phyloP scores from a whole-genome alignment of 805 yeast species.

The Ogataea zsoltii region DNA sequence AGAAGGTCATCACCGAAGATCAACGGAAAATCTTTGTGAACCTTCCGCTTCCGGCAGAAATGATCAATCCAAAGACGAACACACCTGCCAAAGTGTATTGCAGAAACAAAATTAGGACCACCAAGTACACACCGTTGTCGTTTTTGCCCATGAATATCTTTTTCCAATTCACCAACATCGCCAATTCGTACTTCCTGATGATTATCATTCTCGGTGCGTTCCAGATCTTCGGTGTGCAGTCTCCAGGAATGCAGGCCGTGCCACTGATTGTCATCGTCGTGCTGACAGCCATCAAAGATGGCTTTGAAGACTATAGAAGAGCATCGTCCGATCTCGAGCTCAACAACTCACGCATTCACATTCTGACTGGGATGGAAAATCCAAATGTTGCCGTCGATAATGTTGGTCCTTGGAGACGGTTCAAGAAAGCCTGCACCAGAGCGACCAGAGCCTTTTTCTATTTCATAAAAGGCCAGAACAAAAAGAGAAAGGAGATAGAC shows the following conservation, averaged over 20 bases:
- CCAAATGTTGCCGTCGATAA: conserved; percentile 55
- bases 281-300: conserved; percentile 75
- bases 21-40: conserved; percentile 57
- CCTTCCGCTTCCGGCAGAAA: conserved; percentile 57
- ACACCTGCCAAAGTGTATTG: conserved; percentile 42
- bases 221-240: conserved; percentile 70
- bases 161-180: conserved; percentile 58
- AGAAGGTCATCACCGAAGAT: conserved; percentile 3
- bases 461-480: conserved; percentile 13
- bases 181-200: conserved; percentile 58
- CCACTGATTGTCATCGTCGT: conserved; percentile 79
- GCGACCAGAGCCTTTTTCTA: conserved; percentile 15
- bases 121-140: conserved; percentile 59
- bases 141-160: conserved; percentile 58
- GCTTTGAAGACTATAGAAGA: conserved; percentile 73
- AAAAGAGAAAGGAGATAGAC: conserved; percentile 3
- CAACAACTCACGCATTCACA: conserved; percentile 64
- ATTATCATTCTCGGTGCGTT: conserved; percentile 60
- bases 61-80: conserved; percentile 56
- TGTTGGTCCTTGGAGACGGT: conserved; percentile 64
- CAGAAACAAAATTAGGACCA: conserved; percentile 60
- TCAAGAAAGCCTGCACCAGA: conserved; percentile 57
- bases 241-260: conserved; percentile 75
- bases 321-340: conserved; percentile 63
- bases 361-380: conserved; percentile 54